Evolutionary conservation across 495 filamentous ascomycete species (phyloP).

Genomic region (Penicillium coffeae): DNA sequence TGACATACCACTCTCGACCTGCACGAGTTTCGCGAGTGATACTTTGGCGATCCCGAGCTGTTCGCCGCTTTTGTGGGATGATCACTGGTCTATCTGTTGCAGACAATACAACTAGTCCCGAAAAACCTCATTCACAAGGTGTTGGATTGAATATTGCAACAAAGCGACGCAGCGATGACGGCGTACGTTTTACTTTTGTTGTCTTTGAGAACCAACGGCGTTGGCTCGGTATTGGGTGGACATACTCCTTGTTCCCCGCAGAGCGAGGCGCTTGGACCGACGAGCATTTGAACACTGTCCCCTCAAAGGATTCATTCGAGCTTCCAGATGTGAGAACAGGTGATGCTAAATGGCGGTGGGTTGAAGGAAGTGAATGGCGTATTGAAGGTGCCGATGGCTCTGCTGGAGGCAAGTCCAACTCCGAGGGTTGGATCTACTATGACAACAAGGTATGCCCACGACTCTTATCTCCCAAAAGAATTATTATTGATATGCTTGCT

Average conservation of each 20-base stretch:
- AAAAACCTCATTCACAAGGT: constrained; percentile 34
- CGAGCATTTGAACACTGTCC: constrained; percentile 80
- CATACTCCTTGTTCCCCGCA: constrained; percentile 79
- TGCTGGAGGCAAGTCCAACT: constrained; percentile 46
- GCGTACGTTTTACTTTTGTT: constrained; percentile 92
- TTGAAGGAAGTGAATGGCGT: constrained; percentile 75
- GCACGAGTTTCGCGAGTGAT: constrained; percentile 81
- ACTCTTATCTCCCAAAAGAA: too few relatives aligned
- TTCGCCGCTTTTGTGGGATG: constrained; percentile 62
- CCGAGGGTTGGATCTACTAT: constrained; percentile 92
- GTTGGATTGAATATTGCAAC: constrained; percentile 45
- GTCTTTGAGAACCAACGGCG: constrained; percentile 95
- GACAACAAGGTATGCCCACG: constrained; percentile 76
- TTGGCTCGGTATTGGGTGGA: constrained; percentile 96
- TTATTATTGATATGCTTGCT: constrained; percentile 2
- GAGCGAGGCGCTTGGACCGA: constrained; percentile 93
- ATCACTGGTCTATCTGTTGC: constrained; percentile 79
- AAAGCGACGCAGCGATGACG: constrained; percentile 55
- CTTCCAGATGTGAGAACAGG: constrained; percentile 82
- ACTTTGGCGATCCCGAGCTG: constrained; percentile 77
- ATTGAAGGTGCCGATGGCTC: constrained; percentile 67
- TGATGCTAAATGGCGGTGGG: constrained; percentile 86
- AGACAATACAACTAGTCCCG: constrained; percentile 22
- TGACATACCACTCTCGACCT: constrained; percentile 89
- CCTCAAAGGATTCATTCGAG: constrained; percentile 75